Conservation (phyloP, 208 protist genomes). For the Crithidia sp. region DNA sequence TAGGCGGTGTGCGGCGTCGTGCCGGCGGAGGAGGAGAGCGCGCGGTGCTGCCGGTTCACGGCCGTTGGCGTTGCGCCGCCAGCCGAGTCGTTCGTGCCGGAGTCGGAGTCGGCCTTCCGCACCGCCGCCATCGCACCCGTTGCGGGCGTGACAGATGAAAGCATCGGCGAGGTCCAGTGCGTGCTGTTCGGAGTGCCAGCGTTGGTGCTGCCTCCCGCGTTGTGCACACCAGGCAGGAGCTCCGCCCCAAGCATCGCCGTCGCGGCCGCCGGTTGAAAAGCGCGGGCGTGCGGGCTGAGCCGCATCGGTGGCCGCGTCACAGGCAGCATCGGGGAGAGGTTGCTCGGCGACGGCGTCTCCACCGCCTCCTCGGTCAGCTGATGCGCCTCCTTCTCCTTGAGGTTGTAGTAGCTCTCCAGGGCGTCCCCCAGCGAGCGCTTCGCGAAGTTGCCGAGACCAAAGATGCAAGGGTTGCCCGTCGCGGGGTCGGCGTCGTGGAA, state of each 20-base stretch:
- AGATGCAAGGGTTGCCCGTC: conserved; percentile 55
- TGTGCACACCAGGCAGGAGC: conserved; percentile 15
- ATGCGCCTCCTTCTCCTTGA: conserved; percentile 63
- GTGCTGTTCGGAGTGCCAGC: not conserved
- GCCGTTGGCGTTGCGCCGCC: not conserved
- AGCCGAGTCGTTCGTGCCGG: conserved; percentile 2
- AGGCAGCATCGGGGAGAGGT: not conserved
- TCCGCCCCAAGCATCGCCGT: conserved; percentile 12
- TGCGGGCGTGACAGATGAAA: too few relatives aligned
- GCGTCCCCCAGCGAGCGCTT: conserved; percentile 67
- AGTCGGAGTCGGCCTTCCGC: conserved; percentile 10
- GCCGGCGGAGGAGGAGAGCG: not conserved
- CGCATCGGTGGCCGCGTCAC: conserved; percentile 10
- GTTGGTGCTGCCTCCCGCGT: not conserved
- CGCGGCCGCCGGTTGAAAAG: conserved; percentile 23
- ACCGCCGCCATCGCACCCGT: too few relatives aligned
- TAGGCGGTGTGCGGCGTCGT: conserved; percentile 5
- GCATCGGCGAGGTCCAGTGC: not conserved
- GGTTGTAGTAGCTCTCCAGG: conserved; percentile 72
- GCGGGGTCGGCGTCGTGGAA: conserved; percentile 66
- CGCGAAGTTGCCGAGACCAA: conserved; percentile 67
- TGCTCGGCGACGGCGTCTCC: not conserved
- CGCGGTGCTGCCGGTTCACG: not conserved
- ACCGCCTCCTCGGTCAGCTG: conserved; percentile 16
- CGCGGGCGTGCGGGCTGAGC: conserved; percentile 33